A percentile compares a stretch with the other conserved stretches of the same genome.
phyloP scores from a whole-genome alignment of 768 basidiomycete genomes.

The Tephrocybe sp. region DNA sequence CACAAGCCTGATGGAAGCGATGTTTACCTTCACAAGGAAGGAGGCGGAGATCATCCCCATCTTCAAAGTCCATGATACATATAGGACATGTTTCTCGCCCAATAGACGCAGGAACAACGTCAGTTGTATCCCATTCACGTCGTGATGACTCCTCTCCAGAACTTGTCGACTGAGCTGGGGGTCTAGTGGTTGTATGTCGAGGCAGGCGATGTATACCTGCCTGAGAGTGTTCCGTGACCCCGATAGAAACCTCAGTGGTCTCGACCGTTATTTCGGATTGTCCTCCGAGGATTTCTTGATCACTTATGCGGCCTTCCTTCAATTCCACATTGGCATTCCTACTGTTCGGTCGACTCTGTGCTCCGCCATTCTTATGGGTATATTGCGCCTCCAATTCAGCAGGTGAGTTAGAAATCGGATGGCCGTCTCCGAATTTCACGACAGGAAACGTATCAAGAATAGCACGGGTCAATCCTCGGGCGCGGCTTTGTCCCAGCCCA shows the following conservation, averaged over 20 bases:
- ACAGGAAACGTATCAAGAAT: slow-evolving; percentile 96
- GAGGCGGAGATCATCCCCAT: slow-evolving; percentile 88
- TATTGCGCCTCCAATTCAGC: slow-evolving; percentile 1
- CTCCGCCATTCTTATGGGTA: slow-evolving; percentile 20
- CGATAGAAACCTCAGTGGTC: neutral
- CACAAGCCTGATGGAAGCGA: slow-evolving; percentile 85
- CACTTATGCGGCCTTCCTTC: slow-evolving; percentile 13
- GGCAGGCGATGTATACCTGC: neutral
- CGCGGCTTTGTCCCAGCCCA: slow-evolving; percentile 59
- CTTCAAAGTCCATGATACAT: slow-evolving; percentile 92
- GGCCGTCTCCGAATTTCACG: slow-evolving; percentile 69
- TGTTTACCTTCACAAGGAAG: slow-evolving; percentile 92
- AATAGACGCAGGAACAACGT: slow-evolving; percentile 62
- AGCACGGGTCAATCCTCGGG: slow-evolving; percentile 85
- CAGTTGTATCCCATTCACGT: slow-evolving; percentile 24
- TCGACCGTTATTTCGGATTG: neutral
- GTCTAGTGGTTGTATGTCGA: neutral
- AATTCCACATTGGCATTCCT: slow-evolving; percentile 5
- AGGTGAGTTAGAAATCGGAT: neutral
- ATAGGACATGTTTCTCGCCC: slow-evolving; percentile 91
- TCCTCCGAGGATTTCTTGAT: neutral
- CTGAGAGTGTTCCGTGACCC: neutral
- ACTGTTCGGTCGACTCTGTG: too few species aligned
- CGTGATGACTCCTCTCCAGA: slow-evolving; percentile 21
- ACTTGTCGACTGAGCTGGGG: slow-evolving; percentile 3